Evolutionary conservation across 441 rosid genomes (phyloP), one percentile per base, ranked within the genome.

Genomic region (Euphorbia schlechtendalii): DNA sequence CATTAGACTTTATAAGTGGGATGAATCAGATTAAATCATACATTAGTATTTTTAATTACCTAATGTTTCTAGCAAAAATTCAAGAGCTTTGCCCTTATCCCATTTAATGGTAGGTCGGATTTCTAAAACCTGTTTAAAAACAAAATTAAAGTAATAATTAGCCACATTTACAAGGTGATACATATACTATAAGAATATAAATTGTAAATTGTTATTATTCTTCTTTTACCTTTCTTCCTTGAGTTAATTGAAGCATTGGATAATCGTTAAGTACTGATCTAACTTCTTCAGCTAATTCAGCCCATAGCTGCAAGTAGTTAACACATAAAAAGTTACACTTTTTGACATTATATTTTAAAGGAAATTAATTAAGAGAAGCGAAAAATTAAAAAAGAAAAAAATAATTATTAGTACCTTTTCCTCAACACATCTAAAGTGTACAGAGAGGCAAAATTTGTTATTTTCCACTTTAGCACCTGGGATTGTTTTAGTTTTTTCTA

Each of bases 1-100:
- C 61, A 65, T n/a, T 41, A 55, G 17, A 36, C 9, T 0, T 40
- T 4, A 55, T 5, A 11, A 22, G 2, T 12, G 38, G 1, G 40
- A 36, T 36, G 40, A 1, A 5, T 36, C 40, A 36, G 7, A 3
- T 32, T 32, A n/a, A 27, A 27, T 27, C 30, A 27, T 27, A 27
- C 30, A 27, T 27, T 27, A 27, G 30, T 27, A 27, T 27, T 27
- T 27, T 27, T 27, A 27, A 14, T 82, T 34, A 92, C 98, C 98
- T 58, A 89, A 82, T 55, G 93, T 80, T 68, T 87, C 89, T 45
- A 92, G 68, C 78, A 92, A 75, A 82, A 89, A 89, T 66, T 87
- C 93, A 59, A 92, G 93, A 64, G 98, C 98, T 73, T 83, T 87
- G 55, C 98, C 98, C 76, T 92, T 92, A 77, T 92, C 86, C 98